Conservation (phyloP, 129 eudicot genomes). For the Tagetes erecta region DNA sequence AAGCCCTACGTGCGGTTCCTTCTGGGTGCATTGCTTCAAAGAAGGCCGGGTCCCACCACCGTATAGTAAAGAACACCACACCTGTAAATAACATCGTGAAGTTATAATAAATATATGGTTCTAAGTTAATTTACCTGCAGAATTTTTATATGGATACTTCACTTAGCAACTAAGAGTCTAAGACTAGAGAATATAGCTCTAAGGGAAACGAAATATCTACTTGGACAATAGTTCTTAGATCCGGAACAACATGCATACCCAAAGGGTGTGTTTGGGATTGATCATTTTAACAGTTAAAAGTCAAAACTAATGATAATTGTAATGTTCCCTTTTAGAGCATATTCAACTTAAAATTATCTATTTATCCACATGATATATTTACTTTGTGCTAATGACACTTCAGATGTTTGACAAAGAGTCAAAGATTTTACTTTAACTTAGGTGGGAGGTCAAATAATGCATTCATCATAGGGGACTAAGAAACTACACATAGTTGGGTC, state of each 20-base stretch:
- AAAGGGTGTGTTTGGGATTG: too few species aligned
- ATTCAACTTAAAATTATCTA: too few species aligned
- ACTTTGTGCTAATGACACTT: too few species aligned
- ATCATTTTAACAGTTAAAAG: background rate
- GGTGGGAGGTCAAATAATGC: background rate
- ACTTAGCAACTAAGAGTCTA: background rate
- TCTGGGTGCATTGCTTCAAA: slow-evolving; percentile 97
- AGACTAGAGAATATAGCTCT: background rate
- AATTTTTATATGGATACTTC: background rate
- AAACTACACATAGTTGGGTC: background rate
- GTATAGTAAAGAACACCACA: slow-evolving; percentile 89
- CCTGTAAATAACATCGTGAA: slow-evolving; percentile 41
- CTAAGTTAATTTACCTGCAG: background rate
- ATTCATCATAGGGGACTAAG: background rate
- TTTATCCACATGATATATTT: too few species aligned
- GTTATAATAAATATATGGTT: background rate
- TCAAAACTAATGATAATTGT: background rate
- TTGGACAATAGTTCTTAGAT: background rate
- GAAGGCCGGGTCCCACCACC: slow-evolving; percentile 95
- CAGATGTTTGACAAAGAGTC: too few species aligned
- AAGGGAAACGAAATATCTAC: background rate
- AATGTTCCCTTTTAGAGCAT: too few species aligned
- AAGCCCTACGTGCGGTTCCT: slow-evolving; percentile 68
- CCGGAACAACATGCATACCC: background rate
- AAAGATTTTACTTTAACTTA: background rate